Percentiles rank a stretch among this genome's conserved stretches.
These are phyloP conservation scores for Colletotrichum cereale DNA, from an alignment of 2,329 filamentous ascomycete species.

Conservation along the genomic window DNA sequence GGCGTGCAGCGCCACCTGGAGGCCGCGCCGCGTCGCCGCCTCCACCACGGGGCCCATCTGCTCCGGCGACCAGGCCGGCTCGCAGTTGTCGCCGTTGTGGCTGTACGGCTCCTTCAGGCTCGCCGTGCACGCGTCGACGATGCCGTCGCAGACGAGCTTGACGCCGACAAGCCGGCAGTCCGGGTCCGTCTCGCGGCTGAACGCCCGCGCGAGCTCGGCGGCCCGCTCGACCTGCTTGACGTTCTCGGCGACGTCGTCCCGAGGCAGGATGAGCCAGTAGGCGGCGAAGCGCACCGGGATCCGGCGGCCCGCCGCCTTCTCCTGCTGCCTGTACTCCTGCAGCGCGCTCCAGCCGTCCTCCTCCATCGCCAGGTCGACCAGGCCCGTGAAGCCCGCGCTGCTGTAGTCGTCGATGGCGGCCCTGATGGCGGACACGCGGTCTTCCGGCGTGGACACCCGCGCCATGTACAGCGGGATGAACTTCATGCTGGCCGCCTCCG, in stretches of 20 bases:
- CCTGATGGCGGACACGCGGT: constrained; percentile 60
- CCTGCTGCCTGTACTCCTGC: constrained; percentile 50
- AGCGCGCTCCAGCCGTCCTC: constrained; percentile 66
- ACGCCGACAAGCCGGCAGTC: constrained; percentile 58
- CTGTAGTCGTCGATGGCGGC: constrained; percentile 63
- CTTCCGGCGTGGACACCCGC: constrained; percentile 59
- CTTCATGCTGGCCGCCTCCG: constrained; percentile 59
- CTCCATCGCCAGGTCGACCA: constrained; percentile 72
- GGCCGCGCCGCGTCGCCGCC: constrained; percentile 50
- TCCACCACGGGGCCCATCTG: constrained; percentile 66
- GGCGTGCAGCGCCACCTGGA: constrained; percentile 75
- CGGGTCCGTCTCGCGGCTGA: constrained; percentile 54
- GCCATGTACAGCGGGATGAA: constrained; percentile 65
- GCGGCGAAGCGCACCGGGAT: constrained; percentile 64
- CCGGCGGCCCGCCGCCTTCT: constrained; percentile 46
- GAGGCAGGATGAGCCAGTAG: constrained; percentile 67
- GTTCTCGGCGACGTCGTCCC: constrained; percentile 56
- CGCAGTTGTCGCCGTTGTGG: constrained; percentile 58
- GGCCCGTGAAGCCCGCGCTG: constrained; percentile 64
- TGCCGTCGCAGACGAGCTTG: constrained; percentile 70
- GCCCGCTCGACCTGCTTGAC: constrained; percentile 64
- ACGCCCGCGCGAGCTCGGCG: constrained; percentile 59
- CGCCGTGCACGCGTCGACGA: constrained; percentile 69
- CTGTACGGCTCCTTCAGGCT: constrained; percentile 65
- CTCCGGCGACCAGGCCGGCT: constrained; percentile 67